Conservation (phyloP, 169 alveolate species). For the Plasmodium reichenowi region DNA sequence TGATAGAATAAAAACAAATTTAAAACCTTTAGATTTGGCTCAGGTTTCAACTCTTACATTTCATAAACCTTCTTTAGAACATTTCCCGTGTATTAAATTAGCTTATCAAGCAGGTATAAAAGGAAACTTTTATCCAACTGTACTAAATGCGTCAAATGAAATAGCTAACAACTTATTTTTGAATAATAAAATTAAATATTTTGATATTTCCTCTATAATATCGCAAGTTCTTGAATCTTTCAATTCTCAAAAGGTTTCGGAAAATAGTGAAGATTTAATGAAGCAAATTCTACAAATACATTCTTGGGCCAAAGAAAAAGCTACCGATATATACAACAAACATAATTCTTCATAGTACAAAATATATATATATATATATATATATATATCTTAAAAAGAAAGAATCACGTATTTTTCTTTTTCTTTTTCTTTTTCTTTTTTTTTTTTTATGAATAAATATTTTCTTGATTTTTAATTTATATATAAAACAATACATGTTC, state of each 20-base stretch:
- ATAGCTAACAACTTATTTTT: slow-evolving; percentile 85
- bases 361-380: background rate
- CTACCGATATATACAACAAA: slow-evolving; percentile 24
- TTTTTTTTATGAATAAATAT: no score
- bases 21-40: slow-evolving; percentile 76
- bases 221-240: slow-evolving; percentile 69
- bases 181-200: slow-evolving; percentile 76
- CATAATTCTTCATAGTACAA: background rate
- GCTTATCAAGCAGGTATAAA: slow-evolving; percentile 88
- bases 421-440: no score
- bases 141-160: slow-evolving; percentile 90
- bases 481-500: no score
- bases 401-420: no score
- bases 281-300: slow-evolving; percentile 43
- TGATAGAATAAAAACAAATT: slow-evolving; percentile 71
- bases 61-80: slow-evolving; percentile 79
- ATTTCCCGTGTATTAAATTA: slow-evolving; percentile 86
- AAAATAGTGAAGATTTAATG: slow-evolving; percentile 54
- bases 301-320: slow-evolving; percentile 29
- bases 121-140: slow-evolving; percentile 90
- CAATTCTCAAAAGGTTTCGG: slow-evolving; percentile 21
- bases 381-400: background rate
- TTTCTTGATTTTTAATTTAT: no score
- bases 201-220: slow-evolving; percentile 78
- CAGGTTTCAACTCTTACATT: slow-evolving; percentile 78